Evolutionary conservation across 2,329 filamentous ascomycete genomes (phyloP), one percentile per base, ranked within the genome.

Genomic region (Phialocephala subalpina): DNA sequence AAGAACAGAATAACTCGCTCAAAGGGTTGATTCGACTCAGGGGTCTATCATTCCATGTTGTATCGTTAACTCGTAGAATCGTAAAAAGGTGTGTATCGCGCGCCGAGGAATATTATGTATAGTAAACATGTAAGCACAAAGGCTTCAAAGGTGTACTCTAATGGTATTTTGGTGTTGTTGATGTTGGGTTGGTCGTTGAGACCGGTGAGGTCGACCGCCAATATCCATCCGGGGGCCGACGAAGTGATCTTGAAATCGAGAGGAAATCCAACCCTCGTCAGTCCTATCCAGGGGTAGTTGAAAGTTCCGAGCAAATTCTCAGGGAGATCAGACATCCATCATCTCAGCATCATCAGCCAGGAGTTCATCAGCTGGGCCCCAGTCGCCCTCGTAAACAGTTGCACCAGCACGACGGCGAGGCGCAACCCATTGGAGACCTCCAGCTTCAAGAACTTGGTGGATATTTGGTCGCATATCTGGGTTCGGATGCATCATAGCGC

Each of bases 351-450:
- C 77, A 60, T 77, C 75, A 25, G 70, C 73, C 29, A 78, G 72
- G 36, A 81, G 76, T 58, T 83, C 78, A 60, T 86, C 83, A n/a
- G 82, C 90, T 36, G 95, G 95, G 3, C 96, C 96, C 92, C 94
- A 99, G 77, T 93, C 96, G 69, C 96, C 96, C 80, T 99, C 96
- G 73, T 92, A 99, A 61, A 99, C 90, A 0, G 94, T 97, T n/a
- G 96, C 96, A 53, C 94, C 92, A 12, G 94, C 92, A 63, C 91
- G 89, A 63, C 94, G 89, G 68, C 94, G 89, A 59, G 83, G 81
- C 62, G 89, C 86, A 36, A 97, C 91, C 92, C 96, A 99, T 67
- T 85, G 86, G 60, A 97, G 85, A 27, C 93, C 93, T 58, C 90
- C 88, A 1, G 90, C 86, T 55, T 86, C 81, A 56, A 97, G 85